Percentiles rank a stretch among this genome's conserved stretches.
These are phyloP conservation scores for Balansia obtecta DNA, from an alignment of 2,329 filamentous ascomycete genomes.

Conservation along the genomic window DNA sequence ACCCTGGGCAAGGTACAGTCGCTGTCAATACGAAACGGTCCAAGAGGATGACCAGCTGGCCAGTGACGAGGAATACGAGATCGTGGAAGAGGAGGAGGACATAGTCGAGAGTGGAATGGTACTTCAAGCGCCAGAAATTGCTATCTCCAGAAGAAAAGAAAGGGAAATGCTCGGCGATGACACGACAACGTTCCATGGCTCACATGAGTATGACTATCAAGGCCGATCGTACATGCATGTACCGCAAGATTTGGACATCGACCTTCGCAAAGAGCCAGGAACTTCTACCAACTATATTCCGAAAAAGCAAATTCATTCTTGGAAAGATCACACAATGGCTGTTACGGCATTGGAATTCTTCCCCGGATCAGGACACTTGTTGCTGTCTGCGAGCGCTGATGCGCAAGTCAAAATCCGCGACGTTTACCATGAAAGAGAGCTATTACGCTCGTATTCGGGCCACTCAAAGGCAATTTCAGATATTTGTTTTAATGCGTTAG, in stretches of 20 bases:
- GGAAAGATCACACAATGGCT: slow-evolving; percentile 72
- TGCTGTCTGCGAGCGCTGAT: slow-evolving; percentile 84
- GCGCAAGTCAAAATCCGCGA: slow-evolving; percentile 90
- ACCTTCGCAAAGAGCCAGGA: slow-evolving; percentile 68
- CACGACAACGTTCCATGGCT: slow-evolving; percentile 78
- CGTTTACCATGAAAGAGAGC: slow-evolving; percentile 77
- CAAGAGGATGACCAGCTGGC: slow-evolving; percentile 63
- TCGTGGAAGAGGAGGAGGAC: slow-evolving; percentile 62
- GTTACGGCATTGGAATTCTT: slow-evolving; percentile 88
- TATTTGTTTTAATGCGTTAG: slow-evolving; percentile 71
- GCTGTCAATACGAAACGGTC: slow-evolving; percentile 61
- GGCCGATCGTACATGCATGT: slow-evolving; percentile 97
- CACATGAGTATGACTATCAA: slow-evolving; percentile 78
- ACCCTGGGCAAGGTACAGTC: slow-evolving; percentile 80
- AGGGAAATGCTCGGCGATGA: slow-evolving; percentile 55
- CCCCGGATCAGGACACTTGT: slow-evolving; percentile 72
- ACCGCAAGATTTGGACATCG: slow-evolving; percentile 78
- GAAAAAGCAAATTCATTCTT: slow-evolving; percentile 86
- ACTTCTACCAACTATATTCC: slow-evolving; percentile 83
- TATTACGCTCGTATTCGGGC: slow-evolving; percentile 82
- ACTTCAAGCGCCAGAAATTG: slow-evolving; percentile 40
- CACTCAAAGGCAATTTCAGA: slow-evolving; percentile 87
- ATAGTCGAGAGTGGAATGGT: slow-evolving; percentile 52
- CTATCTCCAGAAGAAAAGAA: slow-evolving; percentile 43
- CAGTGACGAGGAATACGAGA: slow-evolving; percentile 68